These are phyloP conservation scores for Aureobasidium leucospermi DNA, from an alignment of 2,329 filamentous ascomycete species.

Conservation along the genomic window DNA sequence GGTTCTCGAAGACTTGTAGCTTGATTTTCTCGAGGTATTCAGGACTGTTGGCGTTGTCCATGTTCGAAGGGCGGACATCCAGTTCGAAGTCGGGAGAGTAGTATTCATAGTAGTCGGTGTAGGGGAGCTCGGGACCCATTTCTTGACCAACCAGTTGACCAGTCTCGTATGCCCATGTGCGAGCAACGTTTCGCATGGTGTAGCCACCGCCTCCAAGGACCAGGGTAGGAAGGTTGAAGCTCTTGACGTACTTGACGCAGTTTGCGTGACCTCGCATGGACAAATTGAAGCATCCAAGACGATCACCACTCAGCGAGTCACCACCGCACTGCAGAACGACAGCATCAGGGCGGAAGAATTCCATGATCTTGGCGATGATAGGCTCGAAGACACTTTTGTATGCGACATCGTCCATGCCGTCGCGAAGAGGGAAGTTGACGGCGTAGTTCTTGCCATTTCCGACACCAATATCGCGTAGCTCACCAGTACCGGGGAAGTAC, in stretches of 20 bases:
- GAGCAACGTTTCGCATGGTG: slow-evolving; percentile 58
- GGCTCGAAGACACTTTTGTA: slow-evolving; percentile 65
- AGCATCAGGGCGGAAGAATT: slow-evolving; percentile 59
- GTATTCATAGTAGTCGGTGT: slow-evolving; percentile 92
- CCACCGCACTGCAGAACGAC: slow-evolving; percentile 64
- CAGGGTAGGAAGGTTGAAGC: slow-evolving; percentile 57
- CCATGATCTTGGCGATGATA: slow-evolving; percentile 60
- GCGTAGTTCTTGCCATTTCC: slow-evolving; percentile 61
- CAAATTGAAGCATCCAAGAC: slow-evolving; percentile 62
- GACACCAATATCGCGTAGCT: slow-evolving; percentile 61
- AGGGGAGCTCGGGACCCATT: slow-evolving; percentile 77
- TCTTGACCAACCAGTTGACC: slow-evolving; percentile 78
- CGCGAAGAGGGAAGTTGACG: slow-evolving; percentile 62
- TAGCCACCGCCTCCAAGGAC: slow-evolving; percentile 62
- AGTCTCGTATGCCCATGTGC: slow-evolving; percentile 59
- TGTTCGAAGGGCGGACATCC: slow-evolving; percentile 62
- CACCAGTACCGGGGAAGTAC: slow-evolving; percentile 64
- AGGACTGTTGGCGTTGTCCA: slow-evolving; percentile 63
- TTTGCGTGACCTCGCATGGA: slow-evolving; percentile 65
- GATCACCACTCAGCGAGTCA: slow-evolving; percentile 60
- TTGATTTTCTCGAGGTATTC: slow-evolving; percentile 65
- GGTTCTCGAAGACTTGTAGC: slow-evolving; percentile 57
- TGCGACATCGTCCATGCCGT: slow-evolving; percentile 58
- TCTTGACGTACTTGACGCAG: slow-evolving; percentile 62
- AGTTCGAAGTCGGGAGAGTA: slow-evolving; percentile 64